Percentiles rank a stretch among this genome's conserved stretches.
These are phyloP conservation scores for Solanum paucissectum DNA, from an alignment of 257 asterid species.

Conservation along the genomic window DNA sequence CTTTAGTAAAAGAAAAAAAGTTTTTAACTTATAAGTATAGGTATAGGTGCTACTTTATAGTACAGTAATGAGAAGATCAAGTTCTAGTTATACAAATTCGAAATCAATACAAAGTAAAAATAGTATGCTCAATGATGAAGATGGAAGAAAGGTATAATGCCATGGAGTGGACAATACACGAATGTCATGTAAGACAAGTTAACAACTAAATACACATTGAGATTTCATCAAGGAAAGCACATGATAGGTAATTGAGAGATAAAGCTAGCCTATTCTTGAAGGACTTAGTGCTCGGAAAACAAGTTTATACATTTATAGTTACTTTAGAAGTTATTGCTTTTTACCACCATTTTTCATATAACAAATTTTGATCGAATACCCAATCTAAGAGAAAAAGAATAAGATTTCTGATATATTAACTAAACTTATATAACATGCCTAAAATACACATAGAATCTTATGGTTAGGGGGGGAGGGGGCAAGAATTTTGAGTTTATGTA, in stretches of 20 bases:
- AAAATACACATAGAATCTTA: neutral
- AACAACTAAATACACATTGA: neutral
- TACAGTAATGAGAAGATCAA: neutral
- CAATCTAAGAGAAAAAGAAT: neutral
- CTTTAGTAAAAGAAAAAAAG: neutral
- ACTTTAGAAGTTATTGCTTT: neutral
- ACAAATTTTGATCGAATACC: neutral
- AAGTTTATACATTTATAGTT: neutral
- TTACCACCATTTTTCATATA: neutral
- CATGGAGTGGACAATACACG: neutral
- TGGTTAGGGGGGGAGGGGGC: neutral
- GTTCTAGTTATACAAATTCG: neutral
- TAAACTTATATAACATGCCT: neutral
- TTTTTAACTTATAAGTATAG: neutral
- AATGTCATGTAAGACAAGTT: neutral
- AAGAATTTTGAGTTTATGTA: neutral
- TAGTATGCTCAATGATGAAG: neutral
- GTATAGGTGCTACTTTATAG: neutral
- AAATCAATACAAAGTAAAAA: neutral
- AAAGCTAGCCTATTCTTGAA: neutral
- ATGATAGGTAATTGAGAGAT: neutral
- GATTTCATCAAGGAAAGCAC: neutral
- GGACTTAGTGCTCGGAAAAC: neutral
- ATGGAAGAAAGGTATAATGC: neutral
- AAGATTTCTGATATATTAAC: neutral